Base-by-base conservation (phyloP, 345 rosid genomes). In the Gossypium rotundifolium region DNA sequence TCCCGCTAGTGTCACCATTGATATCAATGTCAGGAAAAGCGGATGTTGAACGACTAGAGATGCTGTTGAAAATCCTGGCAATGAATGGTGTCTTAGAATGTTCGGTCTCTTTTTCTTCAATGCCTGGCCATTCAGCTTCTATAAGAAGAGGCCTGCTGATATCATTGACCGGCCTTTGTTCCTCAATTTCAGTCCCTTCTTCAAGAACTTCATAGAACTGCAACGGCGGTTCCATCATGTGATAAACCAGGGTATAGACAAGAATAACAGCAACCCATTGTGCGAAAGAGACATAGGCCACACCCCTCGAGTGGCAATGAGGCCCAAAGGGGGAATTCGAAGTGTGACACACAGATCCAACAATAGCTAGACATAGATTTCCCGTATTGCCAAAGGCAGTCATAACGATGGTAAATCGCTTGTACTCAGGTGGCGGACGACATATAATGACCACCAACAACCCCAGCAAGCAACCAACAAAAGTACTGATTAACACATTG, bases 141-240 rank as follows among this genome's bases (percentile, higher is more conserved):
- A 67, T 52, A 10, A 67, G 71, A 67, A 67, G 71, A 67, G 71
- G 71, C 55, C 40, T 14, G 40, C 71, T 67, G 40, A 22, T 48
- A 67, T 67, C 71, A 48, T 67, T 67, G 3, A 8, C 2, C 5
- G 90, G 99, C 93, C 98, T 48, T 18, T 46, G 55, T 23, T 67
- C 71, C 71, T 67, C 71, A 8, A 67, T 67, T 46, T 48, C 71
- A 22, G 54, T 13, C 40, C 40, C 71, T 46, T 67, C 71, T 23
- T 67, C 55, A 48, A 1, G 4, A 48, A 46, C 86, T 23, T 67
- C 71, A 67, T 67, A 7, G 40, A 48, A 67, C 45, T 48, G 83
- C 89, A 91, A 12, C 6, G 99, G 94, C 44, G 97, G 98, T 79
- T 93, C 98, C 99, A 91, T 95, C 98, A 91, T 95, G 80, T 93